Conservation (phyloP, 2,329 filamentous ascomycete genomes). For the Neopestalotiopsis sp. region DNA sequence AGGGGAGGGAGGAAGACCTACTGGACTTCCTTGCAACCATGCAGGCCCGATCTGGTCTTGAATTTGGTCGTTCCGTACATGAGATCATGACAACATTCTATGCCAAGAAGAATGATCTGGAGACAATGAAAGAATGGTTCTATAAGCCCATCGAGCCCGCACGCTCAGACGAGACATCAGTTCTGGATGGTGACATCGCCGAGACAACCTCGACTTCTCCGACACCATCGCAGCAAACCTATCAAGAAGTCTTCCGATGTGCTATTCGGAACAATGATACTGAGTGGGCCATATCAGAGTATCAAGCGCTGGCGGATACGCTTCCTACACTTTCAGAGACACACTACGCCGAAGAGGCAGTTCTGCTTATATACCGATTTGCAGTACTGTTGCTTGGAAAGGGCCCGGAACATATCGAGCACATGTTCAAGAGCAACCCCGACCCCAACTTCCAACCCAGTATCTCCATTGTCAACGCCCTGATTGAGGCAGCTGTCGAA, state of each 20-base stretch:
- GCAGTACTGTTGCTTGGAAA: slow-evolving; percentile 73
- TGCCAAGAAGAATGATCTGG: slow-evolving; percentile 59
- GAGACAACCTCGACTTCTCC: not conserved
- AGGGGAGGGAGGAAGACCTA: slow-evolving; percentile 64
- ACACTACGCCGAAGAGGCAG: slow-evolving; percentile 65
- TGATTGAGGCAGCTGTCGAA: slow-evolving; percentile 76
- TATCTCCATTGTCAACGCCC: slow-evolving; percentile 74
- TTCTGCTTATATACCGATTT: slow-evolving; percentile 67
- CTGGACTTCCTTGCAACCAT: slow-evolving; percentile 56
- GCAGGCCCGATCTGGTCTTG: slow-evolving; percentile 52
- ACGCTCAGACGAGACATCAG: slow-evolving; percentile 25
- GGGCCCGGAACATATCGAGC: slow-evolving; percentile 72
- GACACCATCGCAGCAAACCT: slow-evolving; percentile 49
- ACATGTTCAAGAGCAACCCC: slow-evolving; percentile 67
- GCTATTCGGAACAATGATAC: slow-evolving; percentile 64
- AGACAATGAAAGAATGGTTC: slow-evolving; percentile 73
- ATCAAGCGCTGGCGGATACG: slow-evolving; percentile 55
- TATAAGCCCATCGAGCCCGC: slow-evolving; percentile 53
- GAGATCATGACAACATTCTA: slow-evolving; percentile 67
- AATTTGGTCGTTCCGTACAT: slow-evolving; percentile 53
- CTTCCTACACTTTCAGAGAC: slow-evolving; percentile 28
- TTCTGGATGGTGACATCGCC: not conserved
- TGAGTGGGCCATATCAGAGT: slow-evolving; percentile 67
- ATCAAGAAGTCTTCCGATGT: slow-evolving; percentile 63
- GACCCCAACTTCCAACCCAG: slow-evolving; percentile 61